Evolutionary conservation across 495 filamentous ascomycete species (phyloP), one percentile per base, ranked within the genome.

Genomic region (Hypoxylon subgilvum): DNA sequence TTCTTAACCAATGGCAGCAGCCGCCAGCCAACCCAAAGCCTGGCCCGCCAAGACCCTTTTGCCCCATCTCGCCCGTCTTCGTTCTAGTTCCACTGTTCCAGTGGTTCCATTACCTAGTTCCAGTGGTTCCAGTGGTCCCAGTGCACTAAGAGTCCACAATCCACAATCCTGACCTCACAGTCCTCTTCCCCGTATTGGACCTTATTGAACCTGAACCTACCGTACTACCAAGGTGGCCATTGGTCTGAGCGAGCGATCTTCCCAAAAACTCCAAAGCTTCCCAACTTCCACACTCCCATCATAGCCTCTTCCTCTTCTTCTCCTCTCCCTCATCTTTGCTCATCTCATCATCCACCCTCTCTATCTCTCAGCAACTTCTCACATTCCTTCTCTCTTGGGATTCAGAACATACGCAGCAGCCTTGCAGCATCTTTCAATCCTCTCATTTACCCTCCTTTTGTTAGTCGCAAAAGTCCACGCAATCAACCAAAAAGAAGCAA

Each of bases 401-500:
- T 65, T 56, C 56, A 42, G 21, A n/a, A 52, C 34, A 61, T 49
- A 35, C 45, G 45, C 51, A 64, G 49, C 61, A 58, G 42, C 49
- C 53, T 57, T 52, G 53, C 61, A 59, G 58, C 59, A 48, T 52
- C 67, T 67, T 71, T 74, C 58, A 57, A 74, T 76, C 74, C 74
- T 72, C 76, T 77, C 74, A 69, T 76, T 74, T 74, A 72, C 66
- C 71, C 69, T 71, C 73, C 68, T 73, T 73, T 73, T 70, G 63
- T 67, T 67, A 64, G 58, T 66, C 65, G 67, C 69, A 64, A 67
- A 68, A 67, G 66, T 61, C 68, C 48, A 70, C 69, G 65, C 62
- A 68, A 66, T 67, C 63, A 52, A 35, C 55, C 35, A 39, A 50
- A 61, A 56, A 55, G 59, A 58, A 52, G n/a, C n/a, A 62, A 60